Evolutionary conservation across 78 protist genomes (phyloP), one percentile per base, ranked within the genome.

Genomic region (Emiliania huxleyi): DNA sequence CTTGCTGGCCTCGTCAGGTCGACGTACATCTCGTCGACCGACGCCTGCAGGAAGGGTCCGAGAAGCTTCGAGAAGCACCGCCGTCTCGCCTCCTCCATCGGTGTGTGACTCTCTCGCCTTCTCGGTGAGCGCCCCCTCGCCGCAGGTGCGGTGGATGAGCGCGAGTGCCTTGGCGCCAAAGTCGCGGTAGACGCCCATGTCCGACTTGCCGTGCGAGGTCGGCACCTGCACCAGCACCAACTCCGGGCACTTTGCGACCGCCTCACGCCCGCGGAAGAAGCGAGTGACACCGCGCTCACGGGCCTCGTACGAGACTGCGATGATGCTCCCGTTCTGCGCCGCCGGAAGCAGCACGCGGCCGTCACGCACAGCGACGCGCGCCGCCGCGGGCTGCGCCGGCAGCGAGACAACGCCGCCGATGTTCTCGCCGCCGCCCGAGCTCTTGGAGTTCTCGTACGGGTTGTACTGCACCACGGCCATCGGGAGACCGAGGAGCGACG

Each of bases 381-480:
- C 85, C 48, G 85, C 2, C 35, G 46, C 42, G 3, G 85, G 85
- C 85, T 77, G 37, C 48, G 85, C 35, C 35, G 85, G 48, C 29
- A 40, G 85, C 22, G 85, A 40, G 22, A 77, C 46, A 48, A 77
- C 85, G 85, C 85, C 85, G 23, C 33, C 1, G 18, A 2, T 42
- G 46, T 48, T 48, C 0, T 2, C 49, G 42, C 11, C 18, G 46
- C 85, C 85, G 46, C 40, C 85, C n/a, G n/a, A n/a, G n/a, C n/a
- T n/a, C n/a, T n/a, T n/a, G n/a, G n/a, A n/a, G 85, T 19, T 19
- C 46, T 77, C 46, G 85, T 12, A 29, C 44, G 89, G 56, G 79
- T 90, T 90, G 93, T 52, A 90, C 93, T 92, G 94, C 85, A 46
- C 43, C 29, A 92, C 91, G 0, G 94, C 94, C 42, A 92, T 22